Evolutionary conservation across 1,139 yeast genomes (phyloP).

Genomic region (Sugiyamaella pinicola): DNA sequence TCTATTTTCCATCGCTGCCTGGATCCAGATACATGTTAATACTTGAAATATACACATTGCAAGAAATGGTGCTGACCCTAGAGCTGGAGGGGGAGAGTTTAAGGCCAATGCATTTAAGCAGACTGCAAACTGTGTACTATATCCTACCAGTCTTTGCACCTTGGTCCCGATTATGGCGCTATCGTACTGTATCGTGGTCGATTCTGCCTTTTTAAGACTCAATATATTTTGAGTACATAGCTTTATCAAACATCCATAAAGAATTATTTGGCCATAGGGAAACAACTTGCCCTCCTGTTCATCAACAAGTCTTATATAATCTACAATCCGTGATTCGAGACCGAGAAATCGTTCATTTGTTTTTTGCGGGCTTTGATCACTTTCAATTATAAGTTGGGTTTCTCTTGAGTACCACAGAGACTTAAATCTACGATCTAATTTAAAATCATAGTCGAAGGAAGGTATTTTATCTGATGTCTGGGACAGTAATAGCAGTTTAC

Average conservation of each 20-base stretch:
- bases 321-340: slow-evolving; percentile 16
- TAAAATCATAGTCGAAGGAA: slow-evolving; percentile 12
- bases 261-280: slow-evolving; percentile 18
- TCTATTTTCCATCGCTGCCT: slow-evolving; percentile 7
- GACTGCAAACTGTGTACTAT: slow-evolving; percentile 10
- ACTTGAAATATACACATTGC: slow-evolving; percentile 15
- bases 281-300: slow-evolving; percentile 17
- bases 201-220: slow-evolving; percentile 1
- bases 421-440: slow-evolving; percentile 9
- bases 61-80: slow-evolving; percentile 17
- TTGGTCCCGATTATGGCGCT: background rate
- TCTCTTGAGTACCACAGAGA: slow-evolving; percentile 9
- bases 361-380: background rate
- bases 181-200: background rate
- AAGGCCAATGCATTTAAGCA: slow-evolving; percentile 8
- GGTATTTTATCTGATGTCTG: background rate
- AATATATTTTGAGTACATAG: slow-evolving; percentile 16
- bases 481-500: slow-evolving; percentile 8
- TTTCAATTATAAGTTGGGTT: slow-evolving; percentile 9
- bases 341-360: background rate
- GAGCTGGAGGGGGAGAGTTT: slow-evolving; percentile 5
- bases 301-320: slow-evolving; percentile 4
- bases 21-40: slow-evolving; percentile 19
- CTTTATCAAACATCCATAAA: slow-evolving; percentile 14
- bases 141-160: background rate